A percentile compares a stretch with the other conserved stretches of the same genome.
phyloP scores from a whole-genome alignment of 352 stramenopile genomes.

The Phytophthora boehmeriae region DNA sequence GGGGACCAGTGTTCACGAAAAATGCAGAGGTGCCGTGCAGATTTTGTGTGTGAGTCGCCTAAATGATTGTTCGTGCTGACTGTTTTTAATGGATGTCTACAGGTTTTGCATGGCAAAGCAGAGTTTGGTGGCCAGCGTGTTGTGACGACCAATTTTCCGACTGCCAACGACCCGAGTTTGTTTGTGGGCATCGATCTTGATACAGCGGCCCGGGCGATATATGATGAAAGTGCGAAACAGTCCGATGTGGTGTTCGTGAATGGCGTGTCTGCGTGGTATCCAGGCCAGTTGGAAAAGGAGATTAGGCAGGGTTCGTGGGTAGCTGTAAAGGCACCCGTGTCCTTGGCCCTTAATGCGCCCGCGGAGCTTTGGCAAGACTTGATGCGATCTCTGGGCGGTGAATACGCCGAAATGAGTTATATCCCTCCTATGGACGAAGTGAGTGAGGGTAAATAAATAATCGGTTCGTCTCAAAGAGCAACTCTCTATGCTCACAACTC shows the following conservation, averaged over 20 bases:
- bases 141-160: constrained; percentile 53
- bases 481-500: neutral
- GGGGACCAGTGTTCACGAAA: constrained; percentile 72
- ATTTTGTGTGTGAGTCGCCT: neutral
- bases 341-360: constrained; percentile 66
- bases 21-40: constrained; percentile 51
- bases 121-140: constrained; percentile 71
- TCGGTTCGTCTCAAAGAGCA: neutral
- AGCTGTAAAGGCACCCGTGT: constrained; percentile 71
- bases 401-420: constrained; percentile 75
- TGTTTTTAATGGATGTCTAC: neutral
- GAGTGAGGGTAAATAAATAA: constrained; percentile 10
- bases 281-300: constrained; percentile 73
- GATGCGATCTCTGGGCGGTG: constrained; percentile 66
- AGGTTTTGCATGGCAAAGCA: constrained; percentile 65
- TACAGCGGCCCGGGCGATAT: constrained; percentile 56
- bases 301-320: constrained; percentile 77
- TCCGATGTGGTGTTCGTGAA: constrained; percentile 82
- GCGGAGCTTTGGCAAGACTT: constrained; percentile 73
- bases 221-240: constrained; percentile 55
- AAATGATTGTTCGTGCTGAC: neutral
- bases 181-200: constrained; percentile 79
- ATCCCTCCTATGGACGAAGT: constrained; percentile 62
- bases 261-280: constrained; percentile 72
- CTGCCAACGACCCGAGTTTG: constrained; percentile 43